Percentiles rank a stretch among this genome's conserved stretches.
Conservation (phyloP, 2,329 filamentous ascomycete species). For the Sphaerulina musiva region DNA sequence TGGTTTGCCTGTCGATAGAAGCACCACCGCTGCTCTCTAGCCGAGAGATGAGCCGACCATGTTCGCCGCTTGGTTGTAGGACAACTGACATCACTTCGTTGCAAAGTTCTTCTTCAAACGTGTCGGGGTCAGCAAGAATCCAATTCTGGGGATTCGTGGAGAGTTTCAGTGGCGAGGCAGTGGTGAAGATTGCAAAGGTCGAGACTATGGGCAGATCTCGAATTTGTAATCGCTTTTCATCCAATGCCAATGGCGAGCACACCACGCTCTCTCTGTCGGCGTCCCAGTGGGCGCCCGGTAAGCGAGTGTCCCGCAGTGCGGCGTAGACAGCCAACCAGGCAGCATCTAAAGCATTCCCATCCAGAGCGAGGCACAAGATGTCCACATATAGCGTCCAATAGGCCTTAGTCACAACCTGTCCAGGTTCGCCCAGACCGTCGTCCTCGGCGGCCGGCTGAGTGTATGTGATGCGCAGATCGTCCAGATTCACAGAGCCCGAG, state of each 20-base stretch:
- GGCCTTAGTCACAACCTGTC: constrained; percentile 57
- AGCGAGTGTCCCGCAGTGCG: constrained; percentile 67
- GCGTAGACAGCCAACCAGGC: constrained; percentile 80
- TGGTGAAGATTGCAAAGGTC: constrained; percentile 72
- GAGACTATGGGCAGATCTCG: constrained; percentile 65
- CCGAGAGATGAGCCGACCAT: constrained; percentile 54
- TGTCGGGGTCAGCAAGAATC: constrained; percentile 82
- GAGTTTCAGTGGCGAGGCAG: constrained; percentile 46
- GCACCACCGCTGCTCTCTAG: constrained; percentile 82
- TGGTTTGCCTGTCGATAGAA: constrained; percentile 56
- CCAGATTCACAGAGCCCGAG: constrained; percentile 58
- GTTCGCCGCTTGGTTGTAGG: constrained; percentile 50
- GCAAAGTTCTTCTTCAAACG: constrained; percentile 79
- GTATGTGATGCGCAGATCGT: constrained; percentile 63
- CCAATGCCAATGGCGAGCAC: constrained; percentile 57
- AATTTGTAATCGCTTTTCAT: constrained; percentile 54
- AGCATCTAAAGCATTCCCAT: constrained; percentile 86
- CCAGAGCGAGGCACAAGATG: constrained; percentile 86
- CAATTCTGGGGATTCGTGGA: constrained; percentile 45
- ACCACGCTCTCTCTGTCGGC: constrained; percentile 70
- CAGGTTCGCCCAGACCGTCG: constrained; percentile 37
- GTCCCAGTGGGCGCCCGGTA: constrained; percentile 80
- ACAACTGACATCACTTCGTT: constrained; percentile 76
- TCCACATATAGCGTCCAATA: constrained; percentile 97
- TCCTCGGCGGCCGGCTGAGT: constrained; percentile 42